Evolutionary conservation across 495 filamentous ascomycete species (phyloP), one percentile per base, ranked within the genome.

Genomic region (Lineolata rhizophorae): DNA sequence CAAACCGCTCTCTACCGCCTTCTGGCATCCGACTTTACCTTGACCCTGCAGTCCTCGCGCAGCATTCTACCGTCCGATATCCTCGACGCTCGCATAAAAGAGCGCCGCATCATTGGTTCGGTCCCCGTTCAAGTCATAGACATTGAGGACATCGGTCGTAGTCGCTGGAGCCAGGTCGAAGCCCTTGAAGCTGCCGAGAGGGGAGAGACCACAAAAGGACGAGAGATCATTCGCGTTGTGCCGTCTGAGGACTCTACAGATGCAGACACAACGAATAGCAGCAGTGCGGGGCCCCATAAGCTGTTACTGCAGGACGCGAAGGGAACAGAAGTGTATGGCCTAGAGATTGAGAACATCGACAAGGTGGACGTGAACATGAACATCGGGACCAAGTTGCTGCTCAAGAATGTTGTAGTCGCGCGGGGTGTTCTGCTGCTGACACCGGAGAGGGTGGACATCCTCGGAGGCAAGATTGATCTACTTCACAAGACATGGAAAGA

Each of bases 381-480:
- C 27, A 85, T 93, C 34, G 85, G 85, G 1, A 62, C 67, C 34
- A 95, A 95, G 56, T 41, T 92, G 29, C 27, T 94, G 25, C 48
- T 97, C 36, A 66, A 54, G 35, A 64, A 67, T 44, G 58, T 58
- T 1, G 55, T 60, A 8, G 71, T 92, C 19, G 73, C 78, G 14
- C 57, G 87, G 17, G 90, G 80, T 0, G 62, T 85, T 39, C 42
- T 90, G 11, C 47, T 97, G 43, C 52, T 97, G 8, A 70, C 81
- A 26, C 71, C 78, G 1, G 52, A 43, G 9, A 64, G 44, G 12
- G 67, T 65, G 28, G 61, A 58, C 21, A 40, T 92, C 2, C 50
- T 94, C 11, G 87, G 87, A 1, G 87, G 87, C 0, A 92, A 80
- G 62, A 71, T 95, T 32, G 84, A 93, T 34, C 57, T 46, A 0